A percentile compares a stretch with the other conserved stretches of the same genome.
phyloP scores from a whole-genome alignment of 768 basidiomycete species.

The Glaciozyma martinii region DNA sequence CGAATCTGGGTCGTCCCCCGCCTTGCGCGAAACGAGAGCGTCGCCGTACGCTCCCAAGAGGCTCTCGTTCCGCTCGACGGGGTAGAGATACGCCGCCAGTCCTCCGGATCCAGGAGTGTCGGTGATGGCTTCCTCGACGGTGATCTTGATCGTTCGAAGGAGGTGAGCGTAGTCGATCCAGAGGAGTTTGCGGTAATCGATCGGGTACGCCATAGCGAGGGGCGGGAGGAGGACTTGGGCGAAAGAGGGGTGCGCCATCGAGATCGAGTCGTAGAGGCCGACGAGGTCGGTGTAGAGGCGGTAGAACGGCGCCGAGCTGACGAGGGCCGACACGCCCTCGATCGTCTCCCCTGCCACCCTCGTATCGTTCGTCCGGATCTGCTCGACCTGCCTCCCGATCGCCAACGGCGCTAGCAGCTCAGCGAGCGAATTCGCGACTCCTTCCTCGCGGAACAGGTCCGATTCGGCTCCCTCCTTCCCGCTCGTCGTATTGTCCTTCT shows the following conservation, averaged over 20 bases:
- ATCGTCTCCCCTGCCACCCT: not conserved
- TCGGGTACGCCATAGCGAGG: constrained; percentile 54
- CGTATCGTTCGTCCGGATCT: not conserved
- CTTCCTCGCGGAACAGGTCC: constrained; percentile 70
- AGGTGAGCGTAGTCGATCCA: constrained; percentile 71
- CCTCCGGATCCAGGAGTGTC: constrained; percentile 24
- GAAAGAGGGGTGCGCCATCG: constrained; percentile 72
- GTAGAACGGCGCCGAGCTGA: constrained; percentile 51
- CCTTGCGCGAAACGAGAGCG: constrained; percentile 44
- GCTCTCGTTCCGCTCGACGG: constrained; percentile 50
- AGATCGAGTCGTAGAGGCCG: constrained; percentile 80
- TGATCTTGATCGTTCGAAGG: constrained; percentile 45
- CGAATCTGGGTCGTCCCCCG: constrained; percentile 30
- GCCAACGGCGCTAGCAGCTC: constrained; percentile 54
- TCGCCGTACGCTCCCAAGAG: constrained; percentile 58
- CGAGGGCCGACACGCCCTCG: constrained; percentile 14
- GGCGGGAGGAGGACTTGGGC: constrained; percentile 66
- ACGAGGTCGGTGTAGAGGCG: constrained; percentile 90
- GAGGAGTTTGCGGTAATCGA: constrained; percentile 72
- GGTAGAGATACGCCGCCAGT: not conserved
- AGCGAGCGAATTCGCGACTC: constrained; percentile 54
- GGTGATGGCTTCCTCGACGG: constrained; percentile 4
- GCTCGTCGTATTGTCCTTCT: constrained; percentile 60
- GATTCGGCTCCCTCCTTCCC: constrained; percentile 39
- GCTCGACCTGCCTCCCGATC: constrained; percentile 7